Evolutionary conservation across 164 flowering plant genomes (phyloP).

Genomic region (Annona squamosa): DNA sequence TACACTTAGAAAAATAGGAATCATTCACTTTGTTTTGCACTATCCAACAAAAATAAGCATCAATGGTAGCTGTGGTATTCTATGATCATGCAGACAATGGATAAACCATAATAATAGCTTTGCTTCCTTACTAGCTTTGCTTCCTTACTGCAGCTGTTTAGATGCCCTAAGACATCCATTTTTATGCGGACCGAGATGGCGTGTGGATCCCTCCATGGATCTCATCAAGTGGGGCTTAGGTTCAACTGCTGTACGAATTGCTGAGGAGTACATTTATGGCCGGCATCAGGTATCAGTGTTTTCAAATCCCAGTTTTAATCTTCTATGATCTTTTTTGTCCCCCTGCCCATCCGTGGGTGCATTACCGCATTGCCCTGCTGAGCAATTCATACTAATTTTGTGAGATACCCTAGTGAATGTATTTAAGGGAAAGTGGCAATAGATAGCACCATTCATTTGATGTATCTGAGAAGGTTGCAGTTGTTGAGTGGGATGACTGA

Average conservation of each 20-base stretch:
- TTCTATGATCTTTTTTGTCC: background rate
- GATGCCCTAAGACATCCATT: slow-evolving; percentile 95
- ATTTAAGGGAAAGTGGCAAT: too few species aligned
- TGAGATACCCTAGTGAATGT: too few species aligned
- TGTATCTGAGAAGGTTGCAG: too few species aligned
- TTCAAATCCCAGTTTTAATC: background rate
- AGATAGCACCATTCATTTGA: too few species aligned
- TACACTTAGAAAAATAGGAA: too few species aligned
- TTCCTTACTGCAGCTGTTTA: slow-evolving; percentile 51
- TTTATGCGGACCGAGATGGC: slow-evolving; percentile 97
- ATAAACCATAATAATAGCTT: too few species aligned
- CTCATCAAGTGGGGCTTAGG: slow-evolving; percentile 95
- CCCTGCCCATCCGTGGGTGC: background rate
- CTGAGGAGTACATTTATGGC: slow-evolving; percentile 93
- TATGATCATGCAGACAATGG: too few species aligned
- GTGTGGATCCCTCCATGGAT: slow-evolving; percentile 75
- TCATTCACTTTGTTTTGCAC: too few species aligned
- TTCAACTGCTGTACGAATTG: slow-evolving; percentile 80
- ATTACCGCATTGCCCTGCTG: background rate
- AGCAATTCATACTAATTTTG: too few species aligned
- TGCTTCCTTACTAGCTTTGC: background rate
- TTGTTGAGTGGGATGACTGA: too few species aligned
- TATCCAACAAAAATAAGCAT: too few species aligned
- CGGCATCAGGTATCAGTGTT: slow-evolving; percentile 55
- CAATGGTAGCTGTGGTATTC: too few species aligned